phyloP scores from a whole-genome alignment of 352 stramenopile genomes.

The Thalassiosira exigua region DNA sequence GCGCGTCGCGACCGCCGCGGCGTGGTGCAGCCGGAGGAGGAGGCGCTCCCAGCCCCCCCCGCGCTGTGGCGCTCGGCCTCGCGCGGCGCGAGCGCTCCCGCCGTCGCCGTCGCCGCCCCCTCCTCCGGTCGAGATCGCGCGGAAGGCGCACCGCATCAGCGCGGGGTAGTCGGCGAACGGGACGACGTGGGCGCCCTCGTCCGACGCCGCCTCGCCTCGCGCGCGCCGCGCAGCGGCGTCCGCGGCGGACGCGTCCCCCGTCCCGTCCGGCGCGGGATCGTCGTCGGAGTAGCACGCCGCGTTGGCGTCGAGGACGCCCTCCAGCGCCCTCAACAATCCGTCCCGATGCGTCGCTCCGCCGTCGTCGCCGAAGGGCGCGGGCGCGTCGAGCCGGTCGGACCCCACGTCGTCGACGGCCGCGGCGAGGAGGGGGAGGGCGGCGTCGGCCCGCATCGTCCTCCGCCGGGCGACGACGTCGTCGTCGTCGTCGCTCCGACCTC shows the following conservation, averaged over 20 bases:
- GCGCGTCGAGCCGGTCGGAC: conserved; percentile 29
- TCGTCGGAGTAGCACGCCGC: conserved; percentile 32
- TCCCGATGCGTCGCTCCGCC: conserved; percentile 43
- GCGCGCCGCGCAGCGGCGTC: conserved; percentile 5
- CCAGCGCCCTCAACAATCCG: conserved; percentile 39
- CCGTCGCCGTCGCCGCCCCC: no score
- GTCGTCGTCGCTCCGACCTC: conserved; percentile 1
- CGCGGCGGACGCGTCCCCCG: no score
- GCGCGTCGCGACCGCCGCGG: conserved; percentile 33
- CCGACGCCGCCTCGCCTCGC: conserved; percentile 18
- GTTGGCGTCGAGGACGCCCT: conserved; percentile 44
- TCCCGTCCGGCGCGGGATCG: neutral
- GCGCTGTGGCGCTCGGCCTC: neutral
- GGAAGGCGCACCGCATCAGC: conserved; percentile 51
- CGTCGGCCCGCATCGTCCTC: conserved; percentile 41
- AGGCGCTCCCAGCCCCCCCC: conserved; percentile 39
- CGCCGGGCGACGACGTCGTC: neutral
- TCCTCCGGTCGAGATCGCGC: conserved; percentile 38
- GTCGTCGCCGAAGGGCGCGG: conserved; percentile 4
- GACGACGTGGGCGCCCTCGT: conserved; percentile 51
- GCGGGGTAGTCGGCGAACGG: conserved; percentile 53
- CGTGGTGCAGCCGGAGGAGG: conserved; percentile 49
- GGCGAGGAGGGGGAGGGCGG: conserved; percentile 45
- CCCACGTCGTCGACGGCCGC: conserved; percentile 57
- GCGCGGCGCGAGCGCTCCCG: no score